A percentile compares a stretch with the other conserved stretches of the same genome.
Conservation (phyloP, 164 flowering plant species). For the Macadamia integrifolia region DNA sequence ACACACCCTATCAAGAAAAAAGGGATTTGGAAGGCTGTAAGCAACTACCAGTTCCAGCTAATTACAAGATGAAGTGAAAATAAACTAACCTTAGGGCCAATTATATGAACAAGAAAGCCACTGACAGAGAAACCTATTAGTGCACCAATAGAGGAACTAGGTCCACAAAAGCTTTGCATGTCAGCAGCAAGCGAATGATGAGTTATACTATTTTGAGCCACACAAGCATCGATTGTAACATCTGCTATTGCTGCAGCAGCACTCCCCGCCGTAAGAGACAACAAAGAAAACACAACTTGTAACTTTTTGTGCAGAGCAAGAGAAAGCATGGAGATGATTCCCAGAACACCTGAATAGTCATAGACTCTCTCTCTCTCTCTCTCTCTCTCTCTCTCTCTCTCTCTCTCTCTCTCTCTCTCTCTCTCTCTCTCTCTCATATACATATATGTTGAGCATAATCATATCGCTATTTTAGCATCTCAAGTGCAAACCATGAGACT, state of each 20-base stretch:
- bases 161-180: slow-evolving; percentile 87
- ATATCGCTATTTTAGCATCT: too few species aligned
- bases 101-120: slow-evolving; percentile 75
- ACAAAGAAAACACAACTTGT: slow-evolving; percentile 60
- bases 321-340: slow-evolving; percentile 59
- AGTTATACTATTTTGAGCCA: slow-evolving; percentile 72
- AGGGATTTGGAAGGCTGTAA: not conserved
- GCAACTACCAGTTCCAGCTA: not conserved
- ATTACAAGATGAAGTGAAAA: not conserved
- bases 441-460: too few species aligned
- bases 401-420: too few species aligned
- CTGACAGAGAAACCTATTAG: slow-evolving; percentile 77
- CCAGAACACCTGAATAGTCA: slow-evolving; percentile 54
- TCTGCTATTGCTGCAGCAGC: slow-evolving; percentile 94
- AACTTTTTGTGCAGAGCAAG: slow-evolving; percentile 54
- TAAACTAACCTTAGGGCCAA: slow-evolving; percentile 74
- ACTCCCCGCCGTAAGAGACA: slow-evolving; percentile 71
- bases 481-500: too few species aligned
- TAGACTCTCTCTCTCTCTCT: too few species aligned
- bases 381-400: too few species aligned
- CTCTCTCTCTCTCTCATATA: too few species aligned
- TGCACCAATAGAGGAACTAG: slow-evolving; percentile 69
- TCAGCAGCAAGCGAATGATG: slow-evolving; percentile 82
- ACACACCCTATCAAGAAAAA: slow-evolving; percentile 59
- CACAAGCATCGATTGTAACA: slow-evolving; percentile 96